A percentile compares a stretch with the other conserved stretches of the same genome.
phyloP scores from a whole-genome alignment of 495 filamentous ascomycete genomes.

The Cairneyella variabilis region DNA sequence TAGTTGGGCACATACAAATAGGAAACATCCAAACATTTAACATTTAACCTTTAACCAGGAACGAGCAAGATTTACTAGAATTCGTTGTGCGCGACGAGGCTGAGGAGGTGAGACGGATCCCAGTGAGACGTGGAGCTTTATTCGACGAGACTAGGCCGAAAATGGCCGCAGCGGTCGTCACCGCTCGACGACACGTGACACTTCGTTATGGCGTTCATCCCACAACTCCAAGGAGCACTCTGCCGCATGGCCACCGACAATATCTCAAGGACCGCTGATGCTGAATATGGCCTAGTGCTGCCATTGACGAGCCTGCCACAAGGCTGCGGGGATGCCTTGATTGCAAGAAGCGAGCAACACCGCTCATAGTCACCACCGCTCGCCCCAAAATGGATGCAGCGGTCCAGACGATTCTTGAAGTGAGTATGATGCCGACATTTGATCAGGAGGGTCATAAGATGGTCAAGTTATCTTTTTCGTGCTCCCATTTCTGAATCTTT shows the following conservation, averaged over 20 bases:
- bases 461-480: background rate
- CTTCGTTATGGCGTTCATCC: background rate
- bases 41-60: no score
- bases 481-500: background rate
- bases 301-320: no score
- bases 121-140: background rate
- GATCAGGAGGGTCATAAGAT: conserved; percentile 1
- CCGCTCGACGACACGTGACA: background rate
- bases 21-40: conserved; percentile 1
- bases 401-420: background rate
- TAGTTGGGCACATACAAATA: background rate
- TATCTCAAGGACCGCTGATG: conserved; percentile 2
- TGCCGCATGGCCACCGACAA: background rate
- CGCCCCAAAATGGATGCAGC: conserved; percentile 2
- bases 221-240: background rate
- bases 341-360: background rate
- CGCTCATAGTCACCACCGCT: conserved; percentile 1
- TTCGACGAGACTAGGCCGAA: conserved; percentile 5
- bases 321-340: background rate
- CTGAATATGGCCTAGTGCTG: background rate
- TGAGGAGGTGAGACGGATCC: background rate
- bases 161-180: conserved; percentile 5
- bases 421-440: background rate
- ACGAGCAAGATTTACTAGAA: background rate
- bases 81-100: background rate